Conservation (phyloP, 2,329 filamentous ascomycete species). For the Fusarium sp. region DNA sequence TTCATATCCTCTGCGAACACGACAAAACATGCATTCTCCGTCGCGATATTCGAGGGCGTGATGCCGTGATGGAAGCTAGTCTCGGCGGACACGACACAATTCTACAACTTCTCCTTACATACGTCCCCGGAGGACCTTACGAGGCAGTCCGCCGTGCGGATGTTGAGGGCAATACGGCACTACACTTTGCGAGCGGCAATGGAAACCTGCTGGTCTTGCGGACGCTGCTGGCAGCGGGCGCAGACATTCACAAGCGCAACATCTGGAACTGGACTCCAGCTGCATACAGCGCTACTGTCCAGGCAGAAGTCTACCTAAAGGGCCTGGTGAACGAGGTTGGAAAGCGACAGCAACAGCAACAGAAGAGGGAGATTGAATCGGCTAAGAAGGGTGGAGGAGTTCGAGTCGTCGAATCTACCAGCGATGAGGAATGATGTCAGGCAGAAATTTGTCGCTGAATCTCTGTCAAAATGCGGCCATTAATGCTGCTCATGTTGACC, state of each 20-base stretch:
- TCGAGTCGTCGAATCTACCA: conserved; percentile 61
- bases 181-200: conserved; percentile 88
- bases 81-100: conserved; percentile 74
- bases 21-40: conserved; percentile 75
- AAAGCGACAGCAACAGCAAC: conserved; percentile 63
- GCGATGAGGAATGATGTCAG: conserved; percentile 51
- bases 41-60: conserved; percentile 76
- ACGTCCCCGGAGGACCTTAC: conserved; percentile 67
- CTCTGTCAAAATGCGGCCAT: background rate
- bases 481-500: background rate
- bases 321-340: conserved; percentile 80
- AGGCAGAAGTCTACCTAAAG: conserved; percentile 88
- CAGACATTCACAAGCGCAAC: conserved; percentile 80
- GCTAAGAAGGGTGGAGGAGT: conserved; percentile 60
- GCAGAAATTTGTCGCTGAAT: background rate
- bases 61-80: conserved; percentile 79
- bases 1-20: conserved; percentile 76
- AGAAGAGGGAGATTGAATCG: conserved; percentile 56
- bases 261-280: conserved; percentile 85
- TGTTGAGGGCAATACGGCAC: conserved; percentile 83
- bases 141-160: conserved; percentile 73
- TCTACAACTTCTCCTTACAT: conserved; percentile 75
- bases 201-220: conserved; percentile 84
- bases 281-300: conserved; percentile 85
- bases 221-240: conserved; percentile 83